Base-by-base conservation (phyloP, 2,329 filamentous ascomycete genomes). In the Exophiala spinifera region DNA sequence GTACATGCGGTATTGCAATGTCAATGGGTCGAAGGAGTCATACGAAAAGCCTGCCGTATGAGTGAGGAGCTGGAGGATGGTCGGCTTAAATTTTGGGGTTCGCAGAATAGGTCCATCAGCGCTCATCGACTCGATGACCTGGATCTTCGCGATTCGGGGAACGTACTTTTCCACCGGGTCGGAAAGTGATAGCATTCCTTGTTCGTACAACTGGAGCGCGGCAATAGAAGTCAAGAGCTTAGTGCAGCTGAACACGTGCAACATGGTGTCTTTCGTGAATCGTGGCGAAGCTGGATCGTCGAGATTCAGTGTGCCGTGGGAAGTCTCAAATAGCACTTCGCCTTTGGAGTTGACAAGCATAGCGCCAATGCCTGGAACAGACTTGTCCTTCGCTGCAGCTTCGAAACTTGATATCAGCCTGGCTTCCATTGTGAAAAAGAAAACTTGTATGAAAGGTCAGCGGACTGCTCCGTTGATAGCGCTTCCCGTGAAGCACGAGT, bases 111-210 rank as follows among this genome's bases (percentile, higher is more conserved):
- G 36, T 25, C 46, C 40, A 19, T 42, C 49, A 17, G 20, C 21
- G 10, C 36, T 45, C 34, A 57, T 31, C 7, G 47, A 54, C 13
- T 58, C 55, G 3, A 56, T 43, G 8, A 63, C 59, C 36, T 60
- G 55, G 37, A 62, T 49, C 14, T 61, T 45, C 13, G 47, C 45
- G 21, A 62, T 51, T 14, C 50, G 43, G 7, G 60, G 57, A 1
- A 61, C 49, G 31, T 59, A 63, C 45, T 63, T 59, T 46, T 57
- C 51, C 13, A 59, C 61, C 2, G 51, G 57, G 33, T 63, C 61
- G n/a, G 57, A 52, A 8, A 63, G 51, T 7, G 55, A 56, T 3
- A 61, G 31, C 31, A 60, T 61, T 19, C 61, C 61, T 47, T 60
- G 55, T 51, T 62, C 61, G 13, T 62, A 11, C 14, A 63, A 42